Evolutionary conservation across 169 alveolate genomes (phyloP), one percentile per base, ranked within the genome.

Genomic region (Plasmodium vinckei): DNA sequence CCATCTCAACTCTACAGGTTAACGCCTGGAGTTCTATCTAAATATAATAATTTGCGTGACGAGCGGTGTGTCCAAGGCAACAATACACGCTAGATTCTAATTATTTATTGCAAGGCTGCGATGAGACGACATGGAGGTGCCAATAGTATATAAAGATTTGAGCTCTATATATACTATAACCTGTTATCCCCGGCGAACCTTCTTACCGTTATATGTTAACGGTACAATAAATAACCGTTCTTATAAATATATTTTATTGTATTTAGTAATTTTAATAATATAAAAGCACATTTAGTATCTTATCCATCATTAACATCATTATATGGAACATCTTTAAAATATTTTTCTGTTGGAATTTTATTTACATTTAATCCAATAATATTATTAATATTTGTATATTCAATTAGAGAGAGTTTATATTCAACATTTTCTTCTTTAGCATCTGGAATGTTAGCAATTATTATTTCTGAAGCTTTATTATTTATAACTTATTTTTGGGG

Each of bases 111-210:
- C 71, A 44, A 73, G 94, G 94, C 87, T 90, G 95, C 84, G 95
- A 90, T 91, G 95, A 90, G 94, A 44, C 95, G 94, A 90, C 94
- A 90, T 89, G 95, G 94, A 90, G 95, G 94, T 90, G 93, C 77
- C 92, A 90, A 90, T 60, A 69, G 54, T 60, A 92, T 53, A 49
- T 27, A 73, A 86, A 75, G 94, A 91, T 79, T 39, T 15, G 94
- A 91, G 63, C 94, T 90, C 95, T 71, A 47, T 60, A 44, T 46
- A 23, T 88, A 64, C 42, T 91, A 72, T 65, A 92, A 89, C 94
- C 95, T 91, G 94, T 91, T 91, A 91, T 91, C 95, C 95, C 94
- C 91, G 92, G 91, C 92, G 47, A 72, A 86, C 92, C 93, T 54
- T 87, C 88, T 86, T 13, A 64, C 71, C 92, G 73, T 67, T 67